Evolutionary conservation across 1,284 basidiomycete genomes (phyloP).

Genomic region (Apiotrichum mycotoxinovorans): DNA sequence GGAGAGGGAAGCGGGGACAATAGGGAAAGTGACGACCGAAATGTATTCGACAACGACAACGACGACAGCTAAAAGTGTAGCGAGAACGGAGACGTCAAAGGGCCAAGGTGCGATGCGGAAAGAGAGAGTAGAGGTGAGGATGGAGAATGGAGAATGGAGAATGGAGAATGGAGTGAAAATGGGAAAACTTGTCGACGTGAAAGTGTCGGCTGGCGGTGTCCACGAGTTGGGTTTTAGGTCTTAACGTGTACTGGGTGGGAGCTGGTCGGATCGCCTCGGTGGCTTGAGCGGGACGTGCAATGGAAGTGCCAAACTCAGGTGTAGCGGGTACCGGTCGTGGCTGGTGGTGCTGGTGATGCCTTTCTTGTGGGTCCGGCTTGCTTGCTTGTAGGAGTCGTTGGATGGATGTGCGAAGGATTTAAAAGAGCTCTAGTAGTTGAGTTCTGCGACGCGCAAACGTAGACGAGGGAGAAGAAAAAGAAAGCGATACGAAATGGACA

Average conservation of each 20-base stretch:
- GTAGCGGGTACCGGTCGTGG: no score
- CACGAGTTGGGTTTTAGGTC: neutral
- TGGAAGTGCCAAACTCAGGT: neutral
- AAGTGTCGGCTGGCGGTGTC: neutral
- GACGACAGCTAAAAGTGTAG: neutral
- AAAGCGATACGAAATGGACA: neutral
- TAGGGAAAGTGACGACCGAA: neutral
- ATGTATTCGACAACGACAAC: neutral
- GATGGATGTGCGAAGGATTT: neutral
- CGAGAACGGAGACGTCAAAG: neutral
- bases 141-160: slow-evolving; percentile 1
- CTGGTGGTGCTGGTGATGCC: no score
- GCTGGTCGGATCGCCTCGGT: neutral
- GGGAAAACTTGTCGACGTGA: neutral
- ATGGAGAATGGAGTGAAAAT: neutral
- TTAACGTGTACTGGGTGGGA: no score
- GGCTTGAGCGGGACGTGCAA: slow-evolving; percentile 1
- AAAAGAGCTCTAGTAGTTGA: neutral
- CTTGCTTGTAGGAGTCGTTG: no score
- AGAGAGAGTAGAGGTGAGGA: no score
- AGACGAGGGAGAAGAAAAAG: no score
- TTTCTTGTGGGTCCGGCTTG: no score
- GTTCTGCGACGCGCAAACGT: neutral
- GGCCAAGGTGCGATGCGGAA: no score
- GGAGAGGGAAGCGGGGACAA: slow-evolving; percentile 5